These are phyloP conservation scores for Trichoderma guizhouense DNA, from an alignment of 2,329 filamentous ascomycete genomes.

Conservation along the genomic window DNA sequence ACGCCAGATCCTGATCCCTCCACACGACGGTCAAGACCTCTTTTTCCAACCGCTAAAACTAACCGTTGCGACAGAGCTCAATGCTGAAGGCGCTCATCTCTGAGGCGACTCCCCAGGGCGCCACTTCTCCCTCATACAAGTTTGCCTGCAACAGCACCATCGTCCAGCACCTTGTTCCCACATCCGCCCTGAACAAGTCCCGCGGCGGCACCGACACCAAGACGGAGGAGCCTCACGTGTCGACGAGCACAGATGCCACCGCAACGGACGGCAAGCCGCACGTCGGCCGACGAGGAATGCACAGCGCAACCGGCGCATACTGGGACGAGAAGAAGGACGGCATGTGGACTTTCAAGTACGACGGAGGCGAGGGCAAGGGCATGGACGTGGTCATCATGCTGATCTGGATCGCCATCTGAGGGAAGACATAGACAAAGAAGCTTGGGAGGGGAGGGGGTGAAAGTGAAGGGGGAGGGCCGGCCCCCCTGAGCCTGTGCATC, in stretches of 20 bases:
- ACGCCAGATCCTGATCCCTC: conserved; percentile 36
- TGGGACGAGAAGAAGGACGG: conserved; percentile 90
- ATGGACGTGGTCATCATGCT: conserved; percentile 69
- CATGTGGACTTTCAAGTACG: conserved; percentile 87
- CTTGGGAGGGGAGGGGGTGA: not conserved
- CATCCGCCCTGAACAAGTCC: conserved; percentile 60
- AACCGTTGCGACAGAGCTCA: conserved; percentile 53
- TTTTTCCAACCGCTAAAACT: conserved; percentile 6
- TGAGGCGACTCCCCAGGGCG: conserved; percentile 60
- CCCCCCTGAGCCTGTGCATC: not conserved
- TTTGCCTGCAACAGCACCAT: conserved; percentile 98
- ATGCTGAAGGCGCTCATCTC: conserved; percentile 76
- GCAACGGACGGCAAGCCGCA: conserved; percentile 65
- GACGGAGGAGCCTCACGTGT: conserved; percentile 50
- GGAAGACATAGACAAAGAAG: not conserved
- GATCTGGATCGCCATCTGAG: conserved; percentile 72
- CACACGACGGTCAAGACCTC: conserved; percentile 11
- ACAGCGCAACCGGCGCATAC: conserved; percentile 79
- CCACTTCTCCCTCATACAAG: conserved; percentile 69
- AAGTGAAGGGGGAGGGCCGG: not conserved
- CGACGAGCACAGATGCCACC: conserved; percentile 51
- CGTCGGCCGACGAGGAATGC: conserved; percentile 85
- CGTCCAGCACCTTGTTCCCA: conserved; percentile 83
- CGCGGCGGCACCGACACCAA: conserved; percentile 48
- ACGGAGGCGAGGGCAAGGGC: conserved; percentile 63